Base-by-base conservation (phyloP, 2,329 filamentous ascomycete species). In the Sporothrix mexicana region DNA sequence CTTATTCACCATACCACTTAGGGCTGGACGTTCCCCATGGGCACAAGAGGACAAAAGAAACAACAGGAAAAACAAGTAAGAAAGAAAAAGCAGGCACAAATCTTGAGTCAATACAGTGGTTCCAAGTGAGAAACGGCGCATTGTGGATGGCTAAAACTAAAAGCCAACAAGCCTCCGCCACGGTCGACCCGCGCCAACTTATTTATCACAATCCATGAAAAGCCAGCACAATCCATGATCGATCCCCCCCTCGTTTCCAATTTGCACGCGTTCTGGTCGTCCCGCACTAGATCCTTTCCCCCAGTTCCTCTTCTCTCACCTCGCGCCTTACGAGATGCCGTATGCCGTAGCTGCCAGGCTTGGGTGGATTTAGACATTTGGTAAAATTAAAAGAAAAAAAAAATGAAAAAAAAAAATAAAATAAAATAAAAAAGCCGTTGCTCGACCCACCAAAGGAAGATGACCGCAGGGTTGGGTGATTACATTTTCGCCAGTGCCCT, bases 1-100 rank as follows among this genome's bases (percentile, higher is more conserved):
- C n/a, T 64, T 64, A 45, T 64, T 64, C 59, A 64, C 23, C 43
- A 64, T 64, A 45, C 36, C 59, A 64, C 59, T 43, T n/a, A 62
- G 17, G 8, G 59, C 36, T 43, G 30, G 36, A n/a, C 8, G 36
- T 62, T 62, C 36, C 59, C 59, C 55, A 59, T 25, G 17, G 59
- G 17, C 36, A 43, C 36, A 62, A 43, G 17, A 13, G 15, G 36
- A n/a, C n/a, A 43, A 43, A 41, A 43, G n/a, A 13, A 12, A 55
- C 8, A 9, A 2, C 3, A 45, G n/a, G 8, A 45, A 23, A 17
- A 12, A n/a, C 9, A n/a, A n/a, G 7, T 2, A 41, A 43, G 5
- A 61, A 15, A 61, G 7, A 41, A 30, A 25, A 6, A 17, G 25
- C 23, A 61, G 55, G 5, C 51, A 10, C 51, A 20, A 36, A 15